Evolutionary conservation across 169 alveolate genomes (phyloP).

Genomic region (Plasmodium vinckei): DNA sequence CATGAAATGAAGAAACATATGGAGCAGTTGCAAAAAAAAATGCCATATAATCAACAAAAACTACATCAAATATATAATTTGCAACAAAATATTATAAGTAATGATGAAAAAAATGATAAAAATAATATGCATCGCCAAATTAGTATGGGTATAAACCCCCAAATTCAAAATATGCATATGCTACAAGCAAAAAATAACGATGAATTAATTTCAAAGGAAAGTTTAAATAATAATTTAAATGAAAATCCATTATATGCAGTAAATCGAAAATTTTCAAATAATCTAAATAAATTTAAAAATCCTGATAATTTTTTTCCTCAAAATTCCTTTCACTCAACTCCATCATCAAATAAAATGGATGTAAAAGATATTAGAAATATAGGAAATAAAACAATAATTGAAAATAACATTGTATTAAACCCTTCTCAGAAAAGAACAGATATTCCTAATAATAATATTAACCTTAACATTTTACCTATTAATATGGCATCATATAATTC

Average conservation of each 20-base stretch:
- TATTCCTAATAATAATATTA: neutral
- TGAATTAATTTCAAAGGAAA: constrained; percentile 32
- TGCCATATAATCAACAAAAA: constrained; percentile 28
- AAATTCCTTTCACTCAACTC: constrained; percentile 36
- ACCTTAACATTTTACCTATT: constrained; percentile 17
- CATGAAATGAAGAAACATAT: constrained; percentile 63
- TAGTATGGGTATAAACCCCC: constrained; percentile 20
- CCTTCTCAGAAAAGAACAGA: constrained; percentile 35
- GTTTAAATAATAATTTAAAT: constrained; percentile 15
- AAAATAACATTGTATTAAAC: constrained; percentile 27
- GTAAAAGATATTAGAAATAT: constrained; percentile 43
- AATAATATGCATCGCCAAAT: constrained; percentile 30
- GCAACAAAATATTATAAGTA: constrained; percentile 37
- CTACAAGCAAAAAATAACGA: constrained; percentile 27
- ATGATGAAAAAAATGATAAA: constrained; percentile 40
- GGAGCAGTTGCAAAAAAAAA: constrained; percentile 62
- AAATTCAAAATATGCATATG: constrained; percentile 28
- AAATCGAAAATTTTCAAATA: constrained; percentile 43
- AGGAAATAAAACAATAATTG: constrained; percentile 29
- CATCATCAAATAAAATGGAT: constrained; percentile 25
- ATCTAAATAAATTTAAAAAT: constrained; percentile 26
- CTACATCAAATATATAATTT: constrained; percentile 44
- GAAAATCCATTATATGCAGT: constrained; percentile 37
- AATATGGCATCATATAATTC: constrained; percentile 21
- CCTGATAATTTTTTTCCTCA: constrained; percentile 17